Base-by-base conservation (phyloP, 768 basidiomycete species). In the Exsudoporus frostii region DNA sequence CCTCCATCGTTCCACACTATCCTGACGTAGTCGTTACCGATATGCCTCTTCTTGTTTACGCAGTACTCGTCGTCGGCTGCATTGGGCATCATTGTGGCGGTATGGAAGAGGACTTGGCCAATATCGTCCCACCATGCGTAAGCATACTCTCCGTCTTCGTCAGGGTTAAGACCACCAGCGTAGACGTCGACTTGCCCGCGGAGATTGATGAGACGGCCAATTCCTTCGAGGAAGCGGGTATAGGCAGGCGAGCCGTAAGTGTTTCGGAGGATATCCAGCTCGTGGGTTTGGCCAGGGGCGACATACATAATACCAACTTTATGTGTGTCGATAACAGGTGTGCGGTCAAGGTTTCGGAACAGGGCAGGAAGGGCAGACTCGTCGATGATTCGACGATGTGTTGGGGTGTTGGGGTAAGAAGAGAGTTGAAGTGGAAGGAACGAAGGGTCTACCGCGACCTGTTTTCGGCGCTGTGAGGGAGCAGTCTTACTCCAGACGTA, bases 51-150 rank as follows among this genome's bases (percentile, higher is more conserved):
- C 77, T 99, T 99, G 76, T 85, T 79, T 57, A 81, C 85, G 60
- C 81, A 85, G 45, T 82, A 78, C 2, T 83, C 82, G 68, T 93
- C 91, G 49, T 84, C 71, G 8, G 72, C 58, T 42, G 76, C 77
- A 49, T 85, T 88, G 4, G 97, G 97, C 96, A 98, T 98, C 77
- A 99, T 86, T 2, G 97, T 98, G 9, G 96, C 90, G 3, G 93
- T 88, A 70, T 98, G 97, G 68, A 90, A 99, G 49, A 98, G 79
- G 55, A 97, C 84, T 66, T 98, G 95, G 5, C 89, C 85, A 45
- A 98, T 94, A 64, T 98, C 94, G 68, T 98, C 94, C 92, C 95
- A 97, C 95, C 96, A 99, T 0, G 95, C 93, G 66, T 98, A 98
- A 0, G 96, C 92, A 65, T 95, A 97, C 70, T 94, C 90, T 14